Evolutionary conservation across 2,329 filamentous ascomycete genomes (phyloP), one percentile per base, ranked within the genome.

Genomic region (Phialophora verrucosa): DNA sequence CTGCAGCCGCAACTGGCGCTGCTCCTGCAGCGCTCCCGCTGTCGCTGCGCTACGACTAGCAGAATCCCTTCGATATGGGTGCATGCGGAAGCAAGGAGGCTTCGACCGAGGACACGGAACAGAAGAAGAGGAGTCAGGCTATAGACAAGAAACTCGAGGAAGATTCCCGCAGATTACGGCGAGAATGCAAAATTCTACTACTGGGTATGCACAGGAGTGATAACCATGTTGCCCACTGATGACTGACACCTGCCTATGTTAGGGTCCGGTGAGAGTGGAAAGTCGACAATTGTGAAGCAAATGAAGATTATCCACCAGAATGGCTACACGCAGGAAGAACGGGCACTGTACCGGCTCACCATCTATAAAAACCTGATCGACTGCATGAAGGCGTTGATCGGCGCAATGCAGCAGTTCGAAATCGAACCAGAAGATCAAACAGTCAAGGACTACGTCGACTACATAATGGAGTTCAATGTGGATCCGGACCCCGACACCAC

Each of bases 241-340:
- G 32, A 68, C 65, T 69, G 63, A 69, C 58, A 61, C 38, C 10
- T 44, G 38, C 17, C 47, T 50, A 32, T 65, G 59, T 35, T 78
- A 97, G 95, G 95, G 72, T 98, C 95, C 71, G 95, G 95, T 72
- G 95, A 99, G 83, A 98, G 94, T 80, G 95, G 95, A 73, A 99
- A 99, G 82, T 98, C 95, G 65, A 99, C 95, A 10, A 98, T 99
- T 75, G 95, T 99, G 73, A 99, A 99, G 81, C 95, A 99, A 84
- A 99, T 99, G 95, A 99, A 98, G 82, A 99, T 99, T 74, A 98
- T 99, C 76, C 95, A 99, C 77, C 90, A 98, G 75, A 97, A 97
- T 81, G 95, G 95, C 68, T 99, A 99, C 80, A 93, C 92, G 11
- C 88, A 92, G 72, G 94, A 98, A 74, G 95, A 99, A 80, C 85